Conservation (phyloP, 2,329 filamentous ascomycete genomes). For the Aspergillus terreus region DNA sequence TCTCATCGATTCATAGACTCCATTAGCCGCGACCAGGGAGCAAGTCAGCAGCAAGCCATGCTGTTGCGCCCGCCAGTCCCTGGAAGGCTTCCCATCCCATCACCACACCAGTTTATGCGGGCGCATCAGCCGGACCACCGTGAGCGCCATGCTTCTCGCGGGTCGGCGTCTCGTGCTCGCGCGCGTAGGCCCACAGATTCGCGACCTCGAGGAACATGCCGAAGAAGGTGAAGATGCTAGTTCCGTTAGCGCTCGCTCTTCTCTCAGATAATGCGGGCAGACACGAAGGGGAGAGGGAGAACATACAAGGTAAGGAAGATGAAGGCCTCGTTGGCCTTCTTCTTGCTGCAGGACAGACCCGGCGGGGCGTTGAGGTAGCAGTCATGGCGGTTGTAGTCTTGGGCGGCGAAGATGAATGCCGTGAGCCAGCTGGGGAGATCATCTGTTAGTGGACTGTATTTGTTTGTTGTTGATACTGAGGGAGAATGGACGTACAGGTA, state of each 20-base stretch:
- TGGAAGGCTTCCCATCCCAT: no score
- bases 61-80: no score
- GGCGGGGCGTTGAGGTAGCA: constrained; percentile 33
- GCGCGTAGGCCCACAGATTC: constrained; percentile 32
- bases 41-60: background rate
- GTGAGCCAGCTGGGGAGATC: constrained; percentile 40
- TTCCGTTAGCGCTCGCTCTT: background rate
- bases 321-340: constrained; percentile 42
- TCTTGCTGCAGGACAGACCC: constrained; percentile 31
- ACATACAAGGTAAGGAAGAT: constrained; percentile 46
- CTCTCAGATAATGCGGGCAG: background rate
- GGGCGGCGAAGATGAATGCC: constrained; percentile 45
- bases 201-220: constrained; percentile 36
- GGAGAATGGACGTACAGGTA: constrained; percentile 36
- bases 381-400: constrained; percentile 38
- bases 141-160: constrained; percentile 24
- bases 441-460: background rate
- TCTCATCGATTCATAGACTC: background rate
- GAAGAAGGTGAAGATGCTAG: constrained; percentile 41
- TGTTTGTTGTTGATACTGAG: constrained; percentile 2
- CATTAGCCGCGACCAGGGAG: background rate
- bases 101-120: background rate
- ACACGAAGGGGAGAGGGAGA: background rate
- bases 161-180: constrained; percentile 13
- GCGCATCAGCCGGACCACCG: constrained; percentile 16